phyloP scores from a whole-genome alignment of 495 filamentous ascomycete species.

The Astrocystis sublimbata region DNA sequence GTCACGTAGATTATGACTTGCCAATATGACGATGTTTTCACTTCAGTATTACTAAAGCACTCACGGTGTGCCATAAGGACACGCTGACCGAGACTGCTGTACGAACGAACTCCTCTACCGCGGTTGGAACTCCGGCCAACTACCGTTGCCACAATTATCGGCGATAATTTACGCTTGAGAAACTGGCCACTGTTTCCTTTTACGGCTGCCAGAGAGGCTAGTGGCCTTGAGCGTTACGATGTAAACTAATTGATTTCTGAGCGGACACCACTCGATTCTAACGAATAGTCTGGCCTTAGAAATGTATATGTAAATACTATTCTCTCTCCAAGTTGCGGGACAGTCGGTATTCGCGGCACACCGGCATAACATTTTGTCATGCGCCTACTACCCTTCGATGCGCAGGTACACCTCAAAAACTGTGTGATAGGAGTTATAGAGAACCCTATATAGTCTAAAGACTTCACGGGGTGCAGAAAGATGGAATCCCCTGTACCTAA shows the following conservation, averaged over 20 bases:
- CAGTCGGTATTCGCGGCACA: neutral
- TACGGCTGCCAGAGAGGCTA: no score
- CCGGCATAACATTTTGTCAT: no score
- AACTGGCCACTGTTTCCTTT: no score
- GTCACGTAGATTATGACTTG: no score
- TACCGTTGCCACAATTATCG: neutral
- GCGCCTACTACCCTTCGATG: neutral
- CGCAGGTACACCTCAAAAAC: neutral
- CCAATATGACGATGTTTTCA: no score
- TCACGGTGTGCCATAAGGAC: no score
- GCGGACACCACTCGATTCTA: neutral
- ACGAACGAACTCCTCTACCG: no score
- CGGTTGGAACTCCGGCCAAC: neutral
- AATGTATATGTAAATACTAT: neutral
- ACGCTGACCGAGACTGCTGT: no score
- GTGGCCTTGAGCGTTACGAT: neutral
- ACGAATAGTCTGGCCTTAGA: neutral
- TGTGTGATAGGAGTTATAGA: neutral
- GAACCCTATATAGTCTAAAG: neutral
- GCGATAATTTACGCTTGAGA: neutral
- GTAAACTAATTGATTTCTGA: neutral
- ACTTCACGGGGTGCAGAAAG: no score
- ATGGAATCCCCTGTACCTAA: no score
- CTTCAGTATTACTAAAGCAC: no score
- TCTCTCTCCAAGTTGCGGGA: neutral